Evolutionary conservation across 2,329 filamentous ascomycete species (phyloP), one percentile per base, ranked within the genome.

Genomic region (Exophiala aquamarina): DNA sequence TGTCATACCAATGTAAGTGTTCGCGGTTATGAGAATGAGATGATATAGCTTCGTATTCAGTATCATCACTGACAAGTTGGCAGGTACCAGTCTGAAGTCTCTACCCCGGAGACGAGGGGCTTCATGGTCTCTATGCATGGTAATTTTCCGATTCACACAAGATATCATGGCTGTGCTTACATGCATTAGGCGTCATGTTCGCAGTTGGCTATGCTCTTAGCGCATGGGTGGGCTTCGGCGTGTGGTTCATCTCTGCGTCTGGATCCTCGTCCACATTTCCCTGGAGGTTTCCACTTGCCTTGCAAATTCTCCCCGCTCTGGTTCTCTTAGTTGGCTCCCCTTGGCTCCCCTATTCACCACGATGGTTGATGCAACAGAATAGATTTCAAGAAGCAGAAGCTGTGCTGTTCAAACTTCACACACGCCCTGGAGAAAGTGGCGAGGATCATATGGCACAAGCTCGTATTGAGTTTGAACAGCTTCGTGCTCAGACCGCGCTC

Each of bases 41-140:
- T 65, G 74, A n/a, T n/a, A n/a, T n/a, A n/a, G n/a, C n/a, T n/a
- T n/a, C 44, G 72, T 76, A 34, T 77, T 78, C 59, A 71, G 77
- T 41, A 77, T 78, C 56, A 77, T 76, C 49, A 65, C 77, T 3
- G 75, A 76, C 18, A 76, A 78, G 50, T 49, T 20, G 42, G 42
- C 15, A 53, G 49, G 31, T 58, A 58, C 31, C 56, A 58, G 40
- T 44, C 53, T 7, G 56, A 58, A 28, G 51, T 54, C 4, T 56
- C 56, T 13, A 55, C 56, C 8, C 56, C 56, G 28, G 56, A 55
- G 33, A 54, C 53, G 10, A 48, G 55, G 17, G 55, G 55, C 3
- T 52, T 52, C 32, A 52, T 58, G 55, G 50, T 54, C 21, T 57
- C 44, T 18, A 49, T 57, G 23, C 51, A 46, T 10, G 55, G 55